phyloP scores from a whole-genome alignment of 805 yeast species.

The Metschnikowia matae region DNA sequence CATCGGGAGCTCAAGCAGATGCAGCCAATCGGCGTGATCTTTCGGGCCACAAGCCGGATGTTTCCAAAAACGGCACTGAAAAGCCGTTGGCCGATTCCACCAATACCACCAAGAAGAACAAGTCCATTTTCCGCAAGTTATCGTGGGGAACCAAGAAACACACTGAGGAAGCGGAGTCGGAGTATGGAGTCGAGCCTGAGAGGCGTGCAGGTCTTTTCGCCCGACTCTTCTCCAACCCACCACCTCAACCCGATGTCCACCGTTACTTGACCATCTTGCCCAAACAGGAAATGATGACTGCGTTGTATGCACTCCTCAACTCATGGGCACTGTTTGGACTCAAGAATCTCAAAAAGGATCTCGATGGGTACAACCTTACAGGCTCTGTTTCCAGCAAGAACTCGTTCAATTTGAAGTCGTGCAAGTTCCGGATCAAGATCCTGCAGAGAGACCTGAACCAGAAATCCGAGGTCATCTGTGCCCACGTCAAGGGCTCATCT shows the following conservation, averaged over 20 bases:
- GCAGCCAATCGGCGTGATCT: background rate
- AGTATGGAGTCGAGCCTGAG: conserved; percentile 20
- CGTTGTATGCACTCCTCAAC: conserved; percentile 54
- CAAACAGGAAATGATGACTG: conserved; percentile 57
- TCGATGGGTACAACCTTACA: conserved; percentile 42
- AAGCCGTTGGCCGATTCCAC: conserved; percentile 32
- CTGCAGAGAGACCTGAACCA: conserved; percentile 35
- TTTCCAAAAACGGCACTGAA: conserved; percentile 10
- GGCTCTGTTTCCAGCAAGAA: conserved; percentile 63
- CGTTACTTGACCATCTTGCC: conserved; percentile 40
- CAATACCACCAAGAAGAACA: conserved; percentile 26
- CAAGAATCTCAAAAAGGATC: conserved; percentile 47
- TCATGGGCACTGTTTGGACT: conserved; percentile 74
- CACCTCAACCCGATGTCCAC: conserved; percentile 26
- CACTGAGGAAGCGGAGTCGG: conserved; percentile 31
- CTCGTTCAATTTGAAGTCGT: conserved; percentile 57
- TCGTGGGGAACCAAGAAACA: conserved; percentile 47
- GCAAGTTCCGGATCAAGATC: conserved; percentile 57
- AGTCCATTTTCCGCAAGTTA: conserved; percentile 46
- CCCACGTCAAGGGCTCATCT: conserved; percentile 60
- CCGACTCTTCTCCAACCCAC: conserved; percentile 34
- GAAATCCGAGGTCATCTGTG: conserved; percentile 55
- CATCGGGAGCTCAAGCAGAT: too few relatives aligned
- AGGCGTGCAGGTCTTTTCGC: conserved; percentile 18
- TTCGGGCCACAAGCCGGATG: background rate